Evolutionary conservation across 768 basidiomycete genomes (phyloP).

Genomic region (Kwoniella dendrophila): DNA sequence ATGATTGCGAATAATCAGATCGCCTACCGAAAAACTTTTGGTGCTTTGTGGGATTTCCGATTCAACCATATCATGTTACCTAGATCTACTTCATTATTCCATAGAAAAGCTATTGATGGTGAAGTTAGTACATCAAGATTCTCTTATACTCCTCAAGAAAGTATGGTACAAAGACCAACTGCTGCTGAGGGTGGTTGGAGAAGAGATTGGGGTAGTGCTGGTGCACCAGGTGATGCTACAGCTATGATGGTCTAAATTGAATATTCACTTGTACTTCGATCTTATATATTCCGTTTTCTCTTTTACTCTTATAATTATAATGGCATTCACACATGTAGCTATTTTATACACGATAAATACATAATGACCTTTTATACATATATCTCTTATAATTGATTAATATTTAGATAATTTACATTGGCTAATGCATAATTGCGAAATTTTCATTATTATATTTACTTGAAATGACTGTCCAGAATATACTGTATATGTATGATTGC

Average conservation of each 20-base stretch:
- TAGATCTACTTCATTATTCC: conserved; percentile 55
- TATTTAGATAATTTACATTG: no score
- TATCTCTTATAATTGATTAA: no score
- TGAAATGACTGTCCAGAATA: no score
- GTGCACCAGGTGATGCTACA: conserved; percentile 43
- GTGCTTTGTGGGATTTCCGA: conserved; percentile 63
- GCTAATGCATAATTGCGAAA: no score
- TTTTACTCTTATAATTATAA: no score
- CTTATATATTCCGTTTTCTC: no score
- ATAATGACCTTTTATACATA: no score
- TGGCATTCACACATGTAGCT: no score
- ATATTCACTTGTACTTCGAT: no score
- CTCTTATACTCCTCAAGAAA: conserved; percentile 38
- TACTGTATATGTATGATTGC: no score
- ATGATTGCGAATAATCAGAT: conserved; percentile 22
- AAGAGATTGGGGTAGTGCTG: conserved; percentile 24
- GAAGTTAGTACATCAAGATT: conserved; percentile 27
- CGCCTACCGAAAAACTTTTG: conserved; percentile 65
- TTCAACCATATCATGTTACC: conserved; percentile 67
- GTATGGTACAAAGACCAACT: conserved; percentile 37
- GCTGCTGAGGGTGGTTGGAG: conserved; percentile 45
- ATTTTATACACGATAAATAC: no score
- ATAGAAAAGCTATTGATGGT: conserved; percentile 28
- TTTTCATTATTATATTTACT: no score
- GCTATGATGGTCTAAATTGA: conserved; percentile 25